phyloP scores from a whole-genome alignment of 106 monocot species.

The Alisma plantagoaquatica region DNA sequence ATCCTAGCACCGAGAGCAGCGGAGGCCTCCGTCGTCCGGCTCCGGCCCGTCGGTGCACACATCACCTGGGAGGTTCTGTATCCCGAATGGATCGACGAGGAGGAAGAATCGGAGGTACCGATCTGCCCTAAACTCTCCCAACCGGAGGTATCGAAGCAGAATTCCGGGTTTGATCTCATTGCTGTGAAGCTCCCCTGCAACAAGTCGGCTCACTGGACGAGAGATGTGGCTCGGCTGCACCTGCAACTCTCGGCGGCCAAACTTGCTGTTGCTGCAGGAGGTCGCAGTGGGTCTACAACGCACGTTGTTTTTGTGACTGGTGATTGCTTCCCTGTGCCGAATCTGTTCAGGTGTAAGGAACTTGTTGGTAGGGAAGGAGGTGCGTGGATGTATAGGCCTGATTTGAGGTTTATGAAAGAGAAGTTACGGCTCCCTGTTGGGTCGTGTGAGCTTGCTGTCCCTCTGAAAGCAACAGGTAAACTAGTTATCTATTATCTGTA shows the following conservation, averaged over 20 bases:
- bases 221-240: conserved; percentile 66
- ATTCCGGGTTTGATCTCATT: conserved; percentile 34
- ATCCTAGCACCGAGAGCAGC: conserved; percentile 24
- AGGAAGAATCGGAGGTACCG: conserved; percentile 52
- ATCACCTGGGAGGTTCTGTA: conserved; percentile 70
- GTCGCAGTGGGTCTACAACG: conserved; percentile 8
- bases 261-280: conserved; percentile 26
- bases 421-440: conserved; percentile 60
- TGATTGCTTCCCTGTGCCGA: conserved; percentile 55
- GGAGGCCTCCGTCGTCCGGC: conserved; percentile 13
- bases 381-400: conserved; percentile 56
- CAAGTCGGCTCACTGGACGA: conserved; percentile 36
- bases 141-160: conserved; percentile 16
- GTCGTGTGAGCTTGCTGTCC: conserved; percentile 48
- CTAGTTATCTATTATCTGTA: too few species aligned
- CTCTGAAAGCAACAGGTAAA: conserved; percentile 37
- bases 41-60: conserved; percentile 23
- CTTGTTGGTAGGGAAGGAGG: conserved; percentile 33
- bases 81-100: conserved; percentile 97
- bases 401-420: conserved; percentile 25
- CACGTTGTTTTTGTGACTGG: conserved; percentile 58
- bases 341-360: conserved; percentile 58
- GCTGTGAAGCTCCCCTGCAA: conserved; percentile 83
- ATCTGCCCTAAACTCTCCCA: conserved; percentile 51
- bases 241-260: conserved; percentile 65